phyloP scores from a whole-genome alignment of 768 basidiomycete genomes.

The Obba rivulosa region DNA sequence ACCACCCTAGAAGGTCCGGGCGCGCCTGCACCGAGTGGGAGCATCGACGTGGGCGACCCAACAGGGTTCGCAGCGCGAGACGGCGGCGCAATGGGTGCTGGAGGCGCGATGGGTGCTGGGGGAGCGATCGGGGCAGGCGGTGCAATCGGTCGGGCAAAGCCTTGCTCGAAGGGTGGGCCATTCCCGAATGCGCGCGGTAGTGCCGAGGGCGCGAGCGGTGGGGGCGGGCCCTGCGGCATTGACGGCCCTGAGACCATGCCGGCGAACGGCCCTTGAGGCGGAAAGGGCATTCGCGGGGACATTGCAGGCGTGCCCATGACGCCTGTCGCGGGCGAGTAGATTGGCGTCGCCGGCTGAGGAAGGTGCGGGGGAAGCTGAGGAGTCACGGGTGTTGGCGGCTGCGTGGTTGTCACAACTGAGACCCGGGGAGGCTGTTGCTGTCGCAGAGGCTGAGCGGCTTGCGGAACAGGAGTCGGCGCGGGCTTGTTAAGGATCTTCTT shows the following conservation, averaged over 20 bases:
- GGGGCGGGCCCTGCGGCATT: conserved; percentile 39
- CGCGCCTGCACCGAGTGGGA: conserved; percentile 47
- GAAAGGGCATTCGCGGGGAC: conserved; percentile 51
- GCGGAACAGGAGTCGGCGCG: conserved; percentile 13
- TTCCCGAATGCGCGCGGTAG: conserved; percentile 50
- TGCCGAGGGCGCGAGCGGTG: conserved; percentile 47
- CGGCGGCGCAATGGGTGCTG: conserved; percentile 32
- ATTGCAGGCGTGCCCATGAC: conserved; percentile 39
- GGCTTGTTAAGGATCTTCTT: conserved; percentile 63
- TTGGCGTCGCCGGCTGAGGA: conserved; percentile 36
- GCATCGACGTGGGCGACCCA: conserved; percentile 30
- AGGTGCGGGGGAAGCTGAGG: conserved; percentile 42
- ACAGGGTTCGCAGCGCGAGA: conserved; percentile 28
- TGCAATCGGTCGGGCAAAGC: conserved; percentile 38
- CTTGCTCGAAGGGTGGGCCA: conserved; percentile 45
- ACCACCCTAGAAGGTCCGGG: conserved; percentile 22
- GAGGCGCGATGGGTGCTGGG: conserved; percentile 32
- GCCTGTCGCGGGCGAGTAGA: conserved; percentile 41
- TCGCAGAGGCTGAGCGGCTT: conserved; percentile 26
- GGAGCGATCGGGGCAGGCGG: conserved; percentile 28
- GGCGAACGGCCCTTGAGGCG: conserved; percentile 44
- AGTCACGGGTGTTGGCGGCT: conserved; percentile 45
- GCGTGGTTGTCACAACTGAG: conserved; percentile 29
- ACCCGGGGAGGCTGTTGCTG: conserved; percentile 29
- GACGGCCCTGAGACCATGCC: conserved; percentile 40